A percentile compares a stretch with the other conserved stretches of the same genome.
Evolutionary conservation across 805 yeast species (phyloP).

Genomic region (Yarrowia osloensis): DNA sequence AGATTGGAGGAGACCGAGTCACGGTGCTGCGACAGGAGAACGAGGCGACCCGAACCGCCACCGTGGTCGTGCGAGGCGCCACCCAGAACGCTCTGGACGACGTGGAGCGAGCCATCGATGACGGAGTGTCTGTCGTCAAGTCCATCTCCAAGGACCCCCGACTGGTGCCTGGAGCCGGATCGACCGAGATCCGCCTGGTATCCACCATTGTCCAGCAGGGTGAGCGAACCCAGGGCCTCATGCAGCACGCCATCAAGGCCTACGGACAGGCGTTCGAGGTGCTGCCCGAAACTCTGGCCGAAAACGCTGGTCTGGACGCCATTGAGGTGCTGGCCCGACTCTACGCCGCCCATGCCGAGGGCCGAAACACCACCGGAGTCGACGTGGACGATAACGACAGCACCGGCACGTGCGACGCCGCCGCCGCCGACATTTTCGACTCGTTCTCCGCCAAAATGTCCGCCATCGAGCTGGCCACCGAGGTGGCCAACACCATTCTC

Average conservation of each 20-base stretch:
- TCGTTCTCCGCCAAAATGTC: slow-evolving; percentile 76
- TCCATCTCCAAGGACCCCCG: slow-evolving; percentile 80
- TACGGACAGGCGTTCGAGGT: slow-evolving; percentile 95
- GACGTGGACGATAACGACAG: slow-evolving; percentile 64
- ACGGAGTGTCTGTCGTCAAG: slow-evolving; percentile 90
- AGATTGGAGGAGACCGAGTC: slow-evolving; percentile 97
- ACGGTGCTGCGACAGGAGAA: slow-evolving; percentile 82
- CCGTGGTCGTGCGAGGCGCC: slow-evolving; percentile 94
- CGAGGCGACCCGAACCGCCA: slow-evolving; percentile 75
- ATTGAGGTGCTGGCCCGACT: slow-evolving; percentile 86
- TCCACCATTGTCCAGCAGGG: slow-evolving; percentile 79
- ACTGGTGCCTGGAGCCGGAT: slow-evolving; percentile 94
- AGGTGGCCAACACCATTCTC: slow-evolving; percentile 86
- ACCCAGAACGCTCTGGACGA: slow-evolving; percentile 92
- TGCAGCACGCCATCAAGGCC: slow-evolving; percentile 91
- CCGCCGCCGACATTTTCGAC: slow-evolving; percentile 71
- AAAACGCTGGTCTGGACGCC: slow-evolving; percentile 89
- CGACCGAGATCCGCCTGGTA: slow-evolving; percentile 86
- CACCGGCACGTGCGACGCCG: slow-evolving; percentile 70
- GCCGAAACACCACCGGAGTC: slow-evolving; percentile 52
- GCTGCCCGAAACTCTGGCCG: slow-evolving; percentile 88
- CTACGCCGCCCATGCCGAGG: slow-evolving; percentile 81
- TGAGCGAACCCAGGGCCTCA: slow-evolving; percentile 88
- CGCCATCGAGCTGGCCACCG: slow-evolving; percentile 92
- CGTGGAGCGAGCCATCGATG: slow-evolving; percentile 95